Evolutionary conservation across 164 flowering plant genomes (phyloP), one percentile per base, ranked within the genome.

Genomic region (Sedum album): DNA sequence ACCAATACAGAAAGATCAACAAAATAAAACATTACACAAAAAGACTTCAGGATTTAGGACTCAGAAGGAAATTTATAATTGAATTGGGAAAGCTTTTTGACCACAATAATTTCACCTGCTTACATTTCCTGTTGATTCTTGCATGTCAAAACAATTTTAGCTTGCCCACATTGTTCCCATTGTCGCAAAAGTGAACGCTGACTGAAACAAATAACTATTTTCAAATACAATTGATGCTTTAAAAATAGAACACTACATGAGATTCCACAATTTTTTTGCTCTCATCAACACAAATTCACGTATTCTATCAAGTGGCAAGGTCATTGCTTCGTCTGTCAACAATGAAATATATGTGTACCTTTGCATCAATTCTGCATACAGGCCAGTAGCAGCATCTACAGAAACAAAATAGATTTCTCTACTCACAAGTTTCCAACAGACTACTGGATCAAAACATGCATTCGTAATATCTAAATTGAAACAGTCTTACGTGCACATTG

Each of bases 331-430:
- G 20, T 20, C 17, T 63, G 26, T 2, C 25, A 38, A 23, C 30
- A 0, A 60, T 6, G 23, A 33, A 1, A 17, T 8, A 63, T 63
- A 13, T 17, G 41, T 2, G 31, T 82, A 93, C 98, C 98, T 89
- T 68, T 81, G 86, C 76, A 88, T 76, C 69, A 93, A 65, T 75
- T 91, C 93, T 31, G 94, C 80, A 77, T 91, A 91, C 76, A 89
- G 72, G 66, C 98, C 97, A 39, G 91, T 89, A 25, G 98, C 98
- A 70, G 98, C 98, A 84, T 93, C 98, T 93, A 88, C 78, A 76
- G 69, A 44, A 69, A 65, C 31, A 26, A 5, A 70, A 65, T 48
- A 31, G 42, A 48, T 9, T 28, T 55, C 17, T 48, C 18, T 5
- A 42, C 8, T 70, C 38, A 68, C 42, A 62, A 38, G 60, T 23